Evolutionary conservation across 2,329 filamentous ascomycete genomes (phyloP), one percentile per base, ranked within the genome.

Genomic region (Fusarium subglutinans): DNA sequence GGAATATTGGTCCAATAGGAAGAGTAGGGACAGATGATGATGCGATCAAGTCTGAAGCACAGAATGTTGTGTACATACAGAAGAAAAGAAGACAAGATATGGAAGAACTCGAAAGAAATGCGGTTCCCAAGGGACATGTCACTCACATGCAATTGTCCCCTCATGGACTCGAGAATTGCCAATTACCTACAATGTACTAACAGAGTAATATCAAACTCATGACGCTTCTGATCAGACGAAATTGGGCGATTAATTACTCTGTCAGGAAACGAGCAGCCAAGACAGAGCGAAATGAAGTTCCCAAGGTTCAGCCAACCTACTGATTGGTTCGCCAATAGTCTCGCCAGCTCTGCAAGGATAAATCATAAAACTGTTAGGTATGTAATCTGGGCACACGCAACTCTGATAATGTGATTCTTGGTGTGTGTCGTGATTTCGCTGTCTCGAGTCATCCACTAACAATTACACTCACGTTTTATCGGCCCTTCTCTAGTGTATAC

Each of bases 261-360:
- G 45, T 53, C 58, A 69, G 54, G 56, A 75, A 61, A 48, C 69
- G 53, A 73, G 56, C 14, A 45, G 63, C 68, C 72, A 72, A 75
- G 64, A 67, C 62, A 62, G 43, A 50, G 24, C n/a, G 59, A 73
- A 47, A 70, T 75, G 69, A 61, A 68, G 44, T 57, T 61, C 28
- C 40, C 54, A 48, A 51, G 60, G 43, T 26, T 53, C 37, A 33
- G 18, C 22, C 45, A 53, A 53, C n/a, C 55, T 40, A 74, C 69
- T 69, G 66, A 74, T 74, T 69, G 66, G 73, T 57, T 66, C 62
- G 66, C 59, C 47, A 63, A 37, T 55, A 64, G 57, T 59, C 66
- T 75, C 62, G 55, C 48, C 53, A 59, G 54, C 44, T 60, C 33
- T 45, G 24, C 57, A 48, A 63, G 66, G 57, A 51, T 69, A 17